Conservation (phyloP, 129 eudicot species). For the Tagetes erecta region DNA sequence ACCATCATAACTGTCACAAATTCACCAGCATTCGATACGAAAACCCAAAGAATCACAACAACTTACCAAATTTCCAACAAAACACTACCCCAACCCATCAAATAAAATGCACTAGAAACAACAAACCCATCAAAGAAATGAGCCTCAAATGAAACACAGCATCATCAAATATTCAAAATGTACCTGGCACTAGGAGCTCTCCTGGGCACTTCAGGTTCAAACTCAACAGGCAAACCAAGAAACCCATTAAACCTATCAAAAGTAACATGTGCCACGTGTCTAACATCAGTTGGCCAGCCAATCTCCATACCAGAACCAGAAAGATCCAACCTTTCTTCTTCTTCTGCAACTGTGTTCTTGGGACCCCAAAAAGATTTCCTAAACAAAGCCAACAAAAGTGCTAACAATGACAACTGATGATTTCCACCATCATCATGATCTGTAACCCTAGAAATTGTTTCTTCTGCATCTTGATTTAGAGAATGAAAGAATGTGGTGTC, state of each 20-base stretch:
- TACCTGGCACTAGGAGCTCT: conserved; percentile 99
- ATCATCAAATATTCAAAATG: background rate
- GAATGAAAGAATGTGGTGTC: conserved; percentile 37
- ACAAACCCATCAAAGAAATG: conserved; percentile 6
- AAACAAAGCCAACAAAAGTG: conserved; percentile 68
- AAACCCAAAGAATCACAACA: background rate
- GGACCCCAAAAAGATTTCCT: conserved; percentile 75
- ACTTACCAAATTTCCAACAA: background rate
- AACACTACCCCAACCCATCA: conserved; percentile 5
- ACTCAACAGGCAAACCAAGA: conserved; percentile 95
- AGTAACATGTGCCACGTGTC: conserved; percentile 95
- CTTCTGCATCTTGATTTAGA: conserved; percentile 38
- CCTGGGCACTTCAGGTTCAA: conserved; percentile 86
- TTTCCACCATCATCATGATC: conserved; percentile 33
- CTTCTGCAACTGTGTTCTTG: conserved; percentile 41
- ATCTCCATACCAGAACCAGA: conserved; percentile 76
- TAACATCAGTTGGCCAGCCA: conserved; percentile 91
- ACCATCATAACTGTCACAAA: conserved; percentile 9
- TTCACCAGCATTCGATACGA: background rate
- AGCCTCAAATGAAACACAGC: background rate
- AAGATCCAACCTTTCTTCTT: conserved; percentile 46
- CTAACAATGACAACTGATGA: conserved; percentile 72
- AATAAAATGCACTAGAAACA: background rate
- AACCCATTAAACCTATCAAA: conserved; percentile 95
- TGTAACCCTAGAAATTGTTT: conserved; percentile 35